A percentile compares a stretch with the other conserved stretches of the same genome.
These are phyloP conservation scores for Mortierella sp. DNA, from an alignment of 371 early-diverging fungal genomes.

Conservation along the genomic window DNA sequence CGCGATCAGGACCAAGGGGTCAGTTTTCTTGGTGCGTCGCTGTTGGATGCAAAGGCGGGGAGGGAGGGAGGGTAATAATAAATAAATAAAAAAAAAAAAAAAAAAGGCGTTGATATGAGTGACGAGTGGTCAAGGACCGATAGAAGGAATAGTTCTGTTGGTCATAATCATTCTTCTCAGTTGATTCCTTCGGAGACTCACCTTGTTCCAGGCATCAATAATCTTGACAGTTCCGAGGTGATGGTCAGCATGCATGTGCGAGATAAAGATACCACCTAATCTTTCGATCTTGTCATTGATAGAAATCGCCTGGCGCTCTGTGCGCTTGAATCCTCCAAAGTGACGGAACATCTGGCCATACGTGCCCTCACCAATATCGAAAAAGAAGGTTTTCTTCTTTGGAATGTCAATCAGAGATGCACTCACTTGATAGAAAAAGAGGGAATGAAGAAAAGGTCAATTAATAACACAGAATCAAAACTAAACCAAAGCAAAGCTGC, in stretches of 20 bases:
- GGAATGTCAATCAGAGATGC: constrained; percentile 81
- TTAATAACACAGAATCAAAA: too few species aligned
- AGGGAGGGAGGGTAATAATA: neutral
- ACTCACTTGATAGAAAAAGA: constrained; percentile 70
- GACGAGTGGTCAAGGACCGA: neutral
- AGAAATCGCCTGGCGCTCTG: constrained; percentile 25
- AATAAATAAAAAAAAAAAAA: neutral
- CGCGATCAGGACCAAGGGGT: constrained; percentile 68
- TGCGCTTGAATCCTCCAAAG: constrained; percentile 62
- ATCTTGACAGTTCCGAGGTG: constrained; percentile 91
- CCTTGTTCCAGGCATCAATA: constrained; percentile 70
- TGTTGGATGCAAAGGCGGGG: neutral
- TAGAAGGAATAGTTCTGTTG: too few species aligned
- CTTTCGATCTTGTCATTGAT: constrained; percentile 58
- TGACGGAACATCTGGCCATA: constrained; percentile 89
- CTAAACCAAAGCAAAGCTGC: too few species aligned
- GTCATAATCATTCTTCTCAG: too few species aligned
- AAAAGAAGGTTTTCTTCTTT: constrained; percentile 71
- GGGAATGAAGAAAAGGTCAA: neutral
- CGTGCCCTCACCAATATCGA: constrained; percentile 99
- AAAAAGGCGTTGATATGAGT: too few species aligned
- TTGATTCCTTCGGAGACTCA: too few species aligned
- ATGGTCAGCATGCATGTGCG: constrained; percentile 99
- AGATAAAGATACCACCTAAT: constrained; percentile 88
- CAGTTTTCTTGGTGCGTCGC: constrained; percentile 24